Base-by-base conservation (phyloP, 169 alveolate species). In the Plasmodium adleri region DNA sequence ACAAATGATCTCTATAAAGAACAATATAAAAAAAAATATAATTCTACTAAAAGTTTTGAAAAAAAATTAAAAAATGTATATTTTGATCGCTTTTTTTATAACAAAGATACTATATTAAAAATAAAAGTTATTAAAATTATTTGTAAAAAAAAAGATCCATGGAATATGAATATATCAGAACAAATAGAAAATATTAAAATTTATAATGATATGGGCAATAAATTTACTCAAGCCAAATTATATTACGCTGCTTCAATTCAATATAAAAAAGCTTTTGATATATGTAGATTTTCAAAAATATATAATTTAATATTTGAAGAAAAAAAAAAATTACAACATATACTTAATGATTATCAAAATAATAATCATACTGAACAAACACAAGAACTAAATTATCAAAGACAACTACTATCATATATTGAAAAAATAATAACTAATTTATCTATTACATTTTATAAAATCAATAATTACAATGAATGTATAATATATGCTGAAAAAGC, bases 61-160 rank as follows among this genome's bases (percentile, higher is more conserved):
- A 43, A 43, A 24, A 45, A 60, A 20, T 72, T 86, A 60, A 70
- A 72, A 24, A 72, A 20, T 26, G 92, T 86, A 43, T 86, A 86
- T 52, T 86, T 86, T 60, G 92, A 86, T 10, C 71, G 62, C 49
- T 60, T 70, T 6, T 71, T 72, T 72, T 72, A 72, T 56, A 71
- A 86, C 28, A 86, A 86, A 72, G 75, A 86, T 49, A 62, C 92
- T 13, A 72, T 86, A 45, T 67, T 86, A 67, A 86, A 86, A 86
- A 86, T 86, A 59, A 86, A 60, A 49, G 72, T 86, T 71, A 64
- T 59, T 39, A 86, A 86, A 86, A 62, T 86, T 86, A 45, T 86
- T 70, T 86, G 92, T 43, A 86, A 86, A 59, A 86, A 71, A 74
- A 86, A 86, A 72, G 88, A 86, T 73, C 87, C 92, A 12, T 86